Base-by-base conservation (phyloP, 1,139 yeast species). In the Hemisphaericaspora xylofermentans region DNA sequence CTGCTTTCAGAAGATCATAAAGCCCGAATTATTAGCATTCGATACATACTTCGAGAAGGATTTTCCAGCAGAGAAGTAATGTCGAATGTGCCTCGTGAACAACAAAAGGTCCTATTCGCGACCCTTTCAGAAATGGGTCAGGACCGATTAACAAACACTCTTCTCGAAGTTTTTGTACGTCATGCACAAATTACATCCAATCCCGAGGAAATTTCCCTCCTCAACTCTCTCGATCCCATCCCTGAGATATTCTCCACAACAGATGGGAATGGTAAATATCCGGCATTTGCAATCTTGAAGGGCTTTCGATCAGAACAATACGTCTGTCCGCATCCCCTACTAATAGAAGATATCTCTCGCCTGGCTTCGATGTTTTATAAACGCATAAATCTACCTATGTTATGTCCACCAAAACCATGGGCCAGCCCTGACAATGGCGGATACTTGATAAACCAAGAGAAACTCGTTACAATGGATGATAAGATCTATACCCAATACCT, bases 371-470 rank as follows among this genome's bases (percentile, higher is more conserved):
- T n/a, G 2, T 5, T 16, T 10, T 9, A 30, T 14, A 47, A 47
- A 21, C 44, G 51, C 1, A 36, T 55, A 4, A 52, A 41, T 33
- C 48, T 71, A 3, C 78, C 78, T 1, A 68, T 71, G 74, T 38
- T 72, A 10, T 50, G 54, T 30, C 68, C 72, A 3, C 76, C 78
- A 0, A 56, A 57, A 40, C 57, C 56, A 4, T 72, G 77, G 77
- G 48, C 47, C 0, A 44, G 60, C 6, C 70, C 73, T 0, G 43
- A 36, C 1, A 47, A 49, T 14, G 78, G 78, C 1, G 78, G 76
- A 0, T 71, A 54, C 43, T 49, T 69, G 21, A 50, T 50, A 9
- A 53, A 58, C 34, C 41, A 57, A 15, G 60, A 55, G 36, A 59
- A 63, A 1, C 45, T 71, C 9, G 54, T 71, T 2, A 46, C 53